Evolutionary conservation across 768 basidiomycete species (phyloP), one percentile per base, ranked within the genome.

Genomic region (Botryobasidium botryosum): DNA sequence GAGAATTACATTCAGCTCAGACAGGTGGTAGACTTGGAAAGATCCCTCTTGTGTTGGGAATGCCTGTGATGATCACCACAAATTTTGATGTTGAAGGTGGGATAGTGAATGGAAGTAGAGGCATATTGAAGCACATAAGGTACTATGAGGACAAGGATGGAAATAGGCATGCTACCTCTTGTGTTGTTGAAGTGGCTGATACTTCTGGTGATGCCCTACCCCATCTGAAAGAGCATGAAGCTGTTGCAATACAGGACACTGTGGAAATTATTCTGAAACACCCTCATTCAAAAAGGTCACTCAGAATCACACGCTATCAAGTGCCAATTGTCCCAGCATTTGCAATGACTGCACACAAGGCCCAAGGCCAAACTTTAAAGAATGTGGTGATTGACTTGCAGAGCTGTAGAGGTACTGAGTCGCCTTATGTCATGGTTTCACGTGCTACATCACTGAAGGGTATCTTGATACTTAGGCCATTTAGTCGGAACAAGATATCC

Each of bases 311-410:
- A 4, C 46, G 51, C 57, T 38, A 40, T 1, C 68, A 70, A 52
- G 68, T 68, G 46, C 68, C 69, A 26, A 50, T 70, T 13, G 54
- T 57, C 2, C 55, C 70, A 4, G 66, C 63, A 12, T 71, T 70
- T 61, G 64, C 64, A 0, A 61, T 70, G 53, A 61, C 67, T 1
- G 67, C 70, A 52, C 69, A 71, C 56, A 71, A 69, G 51, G 48
- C 66, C 1, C 67, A 70, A 56, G 68, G 69, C 4, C 69, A 70
- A 54, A 68, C 64, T 15, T 58, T 69, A 4, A 50, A 59, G 37
- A 32, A 56, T 54, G 64, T 69, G 40, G 68, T 67, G 1, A 26
- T 70, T 13, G 62, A 69, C 50, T 50, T 69, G 0, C 51, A 56
- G 18, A 45, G 43, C 12, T 64, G 59, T 27, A 32, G 38, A 5